Evolutionary conservation across 2,329 filamentous ascomycete genomes (phyloP).

Genomic region (Hypoxylon sp.): DNA sequence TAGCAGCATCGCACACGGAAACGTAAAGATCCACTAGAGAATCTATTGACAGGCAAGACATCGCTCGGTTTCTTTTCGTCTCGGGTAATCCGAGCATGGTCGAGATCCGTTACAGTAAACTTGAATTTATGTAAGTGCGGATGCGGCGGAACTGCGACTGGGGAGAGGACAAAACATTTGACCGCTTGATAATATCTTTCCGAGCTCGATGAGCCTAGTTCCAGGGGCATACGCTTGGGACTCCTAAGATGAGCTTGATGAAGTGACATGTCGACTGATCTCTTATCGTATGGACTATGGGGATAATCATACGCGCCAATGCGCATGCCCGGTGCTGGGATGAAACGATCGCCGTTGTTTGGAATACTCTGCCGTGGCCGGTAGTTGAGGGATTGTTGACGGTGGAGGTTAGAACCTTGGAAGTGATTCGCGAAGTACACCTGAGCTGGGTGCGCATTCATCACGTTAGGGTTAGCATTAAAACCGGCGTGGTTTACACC

Average conservation of each 20-base stretch:
- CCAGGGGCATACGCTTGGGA: constrained; percentile 60
- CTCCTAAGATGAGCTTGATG: constrained; percentile 66
- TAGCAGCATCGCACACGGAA: constrained; percentile 79
- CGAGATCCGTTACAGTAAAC: constrained; percentile 62
- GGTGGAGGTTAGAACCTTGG: constrained; percentile 20
- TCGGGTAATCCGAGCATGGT: constrained; percentile 57
- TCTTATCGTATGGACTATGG: constrained; percentile 58
- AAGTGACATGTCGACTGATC: constrained; percentile 61
- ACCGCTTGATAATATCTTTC: constrained; percentile 72
- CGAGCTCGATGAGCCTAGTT: constrained; percentile 25
- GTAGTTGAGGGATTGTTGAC: constrained; percentile 4
- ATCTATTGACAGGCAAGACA: constrained; percentile 58
- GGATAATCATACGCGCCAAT: constrained; percentile 58
- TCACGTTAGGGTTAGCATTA: neutral
- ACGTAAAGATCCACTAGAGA: constrained; percentile 68
- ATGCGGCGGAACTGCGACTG: constrained; percentile 58
- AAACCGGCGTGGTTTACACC: constrained; percentile 1
- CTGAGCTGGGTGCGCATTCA: constrained; percentile 7
- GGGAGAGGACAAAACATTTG: constrained; percentile 65
- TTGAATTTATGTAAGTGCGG: constrained; percentile 60
- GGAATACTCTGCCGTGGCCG: constrained; percentile 12
- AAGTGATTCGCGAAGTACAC: constrained; percentile 3
- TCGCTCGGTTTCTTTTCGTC: constrained; percentile 48
- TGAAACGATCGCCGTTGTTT: constrained; percentile 37
- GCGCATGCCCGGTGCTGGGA: constrained; percentile 43